Evolutionary conservation across 2,329 filamentous ascomycete species (phyloP).

Genomic region (Stemphylium lycopersici): DNA sequence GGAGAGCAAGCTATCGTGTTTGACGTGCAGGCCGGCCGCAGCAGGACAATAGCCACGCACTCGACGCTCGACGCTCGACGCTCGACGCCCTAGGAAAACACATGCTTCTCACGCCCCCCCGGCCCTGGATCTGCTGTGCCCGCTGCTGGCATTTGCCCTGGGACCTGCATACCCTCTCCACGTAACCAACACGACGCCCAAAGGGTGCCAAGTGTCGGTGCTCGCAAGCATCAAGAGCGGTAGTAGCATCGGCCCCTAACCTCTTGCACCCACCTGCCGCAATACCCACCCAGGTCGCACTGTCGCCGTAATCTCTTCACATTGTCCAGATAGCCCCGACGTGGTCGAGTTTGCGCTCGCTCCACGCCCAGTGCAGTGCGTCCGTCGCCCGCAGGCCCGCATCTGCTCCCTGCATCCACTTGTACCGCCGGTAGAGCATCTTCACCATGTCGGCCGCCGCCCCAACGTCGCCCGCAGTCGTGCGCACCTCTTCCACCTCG

Average conservation of each 20-base stretch:
- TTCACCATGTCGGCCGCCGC: slow-evolving; percentile 45
- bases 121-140: slow-evolving; percentile 14
- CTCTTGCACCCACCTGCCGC: slow-evolving; percentile 8
- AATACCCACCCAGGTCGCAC: slow-evolving; percentile 2
- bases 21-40: neutral
- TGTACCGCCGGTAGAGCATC: slow-evolving; percentile 19
- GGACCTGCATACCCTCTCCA: slow-evolving; percentile 16
- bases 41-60: neutral
- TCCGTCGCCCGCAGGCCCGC: slow-evolving; percentile 21
- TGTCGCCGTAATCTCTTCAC: slow-evolving; percentile 16
- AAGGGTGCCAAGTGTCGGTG: slow-evolving; percentile 19
- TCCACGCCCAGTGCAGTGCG: slow-evolving; percentile 28
- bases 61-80: too few species aligned
- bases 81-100: too few species aligned
- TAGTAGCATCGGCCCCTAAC: slow-evolving; percentile 22
- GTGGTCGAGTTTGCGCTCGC: slow-evolving; percentile 16
- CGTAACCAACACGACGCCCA: slow-evolving; percentile 11
- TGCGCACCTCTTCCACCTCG: slow-evolving; percentile 41
- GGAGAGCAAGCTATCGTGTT: slow-evolving; percentile 14
- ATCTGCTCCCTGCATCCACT: slow-evolving; percentile 32
- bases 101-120: slow-evolving; percentile 2
- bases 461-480: slow-evolving; percentile 53
- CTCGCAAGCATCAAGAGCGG: slow-evolving; percentile 6
- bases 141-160: slow-evolving; percentile 12
- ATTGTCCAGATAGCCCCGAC: slow-evolving; percentile 18